Conservation (phyloP, 257 asterid genomes). For the Voacanga thouarsii region DNA sequence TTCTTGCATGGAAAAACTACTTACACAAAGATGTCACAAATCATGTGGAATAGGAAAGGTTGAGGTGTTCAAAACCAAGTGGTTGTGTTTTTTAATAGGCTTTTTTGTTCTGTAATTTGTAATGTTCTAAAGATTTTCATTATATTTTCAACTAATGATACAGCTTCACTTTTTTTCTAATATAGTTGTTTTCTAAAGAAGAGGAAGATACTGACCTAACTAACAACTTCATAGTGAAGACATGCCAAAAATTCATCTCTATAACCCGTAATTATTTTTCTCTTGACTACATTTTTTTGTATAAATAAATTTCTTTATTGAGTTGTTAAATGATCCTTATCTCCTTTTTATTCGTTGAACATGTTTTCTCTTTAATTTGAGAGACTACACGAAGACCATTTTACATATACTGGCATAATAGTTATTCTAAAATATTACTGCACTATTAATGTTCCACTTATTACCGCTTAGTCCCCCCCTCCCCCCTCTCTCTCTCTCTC, state of each 20-base stretch:
- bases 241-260: constrained; percentile 92
- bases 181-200: constrained; percentile 68
- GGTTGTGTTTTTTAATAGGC: background rate
- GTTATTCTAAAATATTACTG: background rate
- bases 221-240: constrained; percentile 88
- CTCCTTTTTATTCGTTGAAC: background rate
- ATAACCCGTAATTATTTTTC: constrained; percentile 63
- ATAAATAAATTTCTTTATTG: background rate
- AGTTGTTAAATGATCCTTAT: constrained; percentile 1
- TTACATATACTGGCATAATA: background rate
- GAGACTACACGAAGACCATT: background rate
- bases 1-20: background rate
- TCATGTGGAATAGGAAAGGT: background rate
- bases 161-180: constrained; percentile 6
- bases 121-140: background rate
- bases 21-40: too few relatives aligned
- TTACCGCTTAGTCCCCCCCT: background rate
- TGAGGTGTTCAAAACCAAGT: background rate
- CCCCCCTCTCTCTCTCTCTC: background rate
- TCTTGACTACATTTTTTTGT: background rate
- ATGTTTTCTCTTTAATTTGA: background rate
- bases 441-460: background rate
- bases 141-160: constrained; percentile 4
- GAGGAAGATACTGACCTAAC: constrained; percentile 86
- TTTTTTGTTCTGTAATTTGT: background rate